Evolutionary conservation across 176 grass and related monocot genomes (phyloP), one percentile per base, ranked within the genome.

Genomic region (Alopecurus myosuroides): DNA sequence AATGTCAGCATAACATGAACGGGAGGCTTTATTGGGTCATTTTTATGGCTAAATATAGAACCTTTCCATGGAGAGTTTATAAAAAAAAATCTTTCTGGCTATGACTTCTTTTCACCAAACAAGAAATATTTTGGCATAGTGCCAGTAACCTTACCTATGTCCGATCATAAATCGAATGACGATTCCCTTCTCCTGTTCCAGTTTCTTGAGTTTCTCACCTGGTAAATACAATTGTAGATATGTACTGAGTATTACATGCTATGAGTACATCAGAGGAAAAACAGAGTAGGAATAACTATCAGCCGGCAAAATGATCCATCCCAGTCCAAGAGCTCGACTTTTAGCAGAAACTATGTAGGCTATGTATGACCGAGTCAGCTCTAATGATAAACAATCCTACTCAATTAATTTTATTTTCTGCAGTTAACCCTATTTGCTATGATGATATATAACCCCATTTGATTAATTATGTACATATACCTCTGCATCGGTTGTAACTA

Each of bases 161-260:
- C 97, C 97, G 52, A 98, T 95, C 42, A 71, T 98, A 69, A 98
- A 98, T 8, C 97, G 84, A 87, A 98, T 69, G 76, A 94, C 66
- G 72, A 98, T 94, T 87, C 91, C 93, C 74, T 94, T 98, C 78
- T 97, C 86, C 34, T 86, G 79, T 89, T 97, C 97, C 36, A 98
- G 62, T 77, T 92, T 87, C 85, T 94, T 86, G 70, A 98, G 91
- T 74, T 91, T 91, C 42, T 94, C 89, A 52, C 97, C 97, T 98
- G 61, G 87, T 84, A 78, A 82, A 52, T 78, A 76, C 6, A 58
- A 40, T 1, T 3, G 34, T 2, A 22, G 18, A 66, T 52, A 65
- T n/a, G 42, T 7, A 30, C 23, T 87, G 63, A 83, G 39, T 77
- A 52, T 70, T 81, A 63, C 55, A 63, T 63, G 45, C 35, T 84